Evolutionary conservation across 2,329 filamentous ascomycete species (phyloP), one percentile per base, ranked within the genome.

Genomic region (Fusarium liriodendri): DNA sequence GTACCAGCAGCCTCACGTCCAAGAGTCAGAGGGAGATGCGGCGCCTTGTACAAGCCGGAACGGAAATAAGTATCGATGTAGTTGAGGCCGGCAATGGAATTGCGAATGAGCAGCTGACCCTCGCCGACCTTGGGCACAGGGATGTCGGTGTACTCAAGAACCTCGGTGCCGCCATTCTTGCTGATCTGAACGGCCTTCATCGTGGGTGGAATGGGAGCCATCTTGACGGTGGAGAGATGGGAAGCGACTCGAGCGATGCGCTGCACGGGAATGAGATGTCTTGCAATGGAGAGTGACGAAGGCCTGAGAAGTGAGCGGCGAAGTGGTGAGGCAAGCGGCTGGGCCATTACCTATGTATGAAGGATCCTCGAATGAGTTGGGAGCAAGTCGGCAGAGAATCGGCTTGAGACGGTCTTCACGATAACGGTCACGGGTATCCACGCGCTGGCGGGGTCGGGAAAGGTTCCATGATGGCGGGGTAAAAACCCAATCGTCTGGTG

Each of bases 11-110:
- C 94, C 85, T 98, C 95, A 77, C 93, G 92, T 71, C 95, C 95
- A 22, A 96, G 91, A 60, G 92, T 91, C 77, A 93, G 89, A 6
- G 95, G 95, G 77, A 93, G 90, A 2, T 69, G 52, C 1, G 93
- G 88, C 1, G 91, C 85, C 13, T 87, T 85, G 86, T 98, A 98
- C 60, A 97, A 89, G 13, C 95, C 95, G 14, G 89, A 91, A 81
- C 95, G 94, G 89, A 95, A 97, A 84, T 98, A 97, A 42, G 86
- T 97, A 83, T 98, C 95, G 79, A 98, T 97, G 84, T 89, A 98
- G 84, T 98, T 98, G 70, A 98, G 86, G 69, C 95, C 95, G 58
- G 93, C 87, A 80, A 89, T 93, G 73, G 92, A 90, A 83, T 97
- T 97, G 83, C 92, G 93, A 67, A 98, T 89, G 5, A 98, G 89